Conservation (phyloP, 495 filamentous ascomycete genomes). For the Umbilicaria muhlenbergii region DNA sequence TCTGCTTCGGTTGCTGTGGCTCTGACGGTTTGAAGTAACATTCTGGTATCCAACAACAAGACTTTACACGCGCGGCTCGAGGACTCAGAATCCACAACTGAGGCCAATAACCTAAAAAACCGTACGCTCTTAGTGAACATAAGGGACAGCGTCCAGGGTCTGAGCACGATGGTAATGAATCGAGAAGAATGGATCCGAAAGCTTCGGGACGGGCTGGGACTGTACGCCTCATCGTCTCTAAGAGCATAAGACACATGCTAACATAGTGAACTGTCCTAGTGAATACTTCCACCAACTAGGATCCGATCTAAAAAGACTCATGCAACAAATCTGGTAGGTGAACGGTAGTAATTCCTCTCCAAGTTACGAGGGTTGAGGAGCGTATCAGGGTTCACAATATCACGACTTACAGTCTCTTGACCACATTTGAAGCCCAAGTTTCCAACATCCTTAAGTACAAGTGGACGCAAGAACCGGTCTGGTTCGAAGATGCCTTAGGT, state of each 20-base stretch:
- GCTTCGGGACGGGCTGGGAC: not conserved
- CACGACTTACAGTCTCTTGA: not conserved
- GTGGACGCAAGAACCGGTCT: slow-evolving; percentile 2
- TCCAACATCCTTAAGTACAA: not conserved
- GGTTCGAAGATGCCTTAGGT: slow-evolving; percentile 5
- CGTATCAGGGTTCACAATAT: slow-evolving; percentile 1
- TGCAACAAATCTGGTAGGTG: too few relatives aligned
- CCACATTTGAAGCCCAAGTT: not conserved
- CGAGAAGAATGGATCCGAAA: too few relatives aligned
- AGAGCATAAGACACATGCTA: not conserved
- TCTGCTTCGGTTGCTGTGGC: not conserved
- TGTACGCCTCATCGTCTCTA: not conserved
- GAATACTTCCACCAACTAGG: not conserved
- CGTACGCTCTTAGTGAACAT: not conserved
- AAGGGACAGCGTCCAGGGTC: too few relatives aligned
- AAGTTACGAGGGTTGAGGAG: too few relatives aligned
- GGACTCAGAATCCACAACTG: not conserved
- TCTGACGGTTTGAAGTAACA: not conserved
- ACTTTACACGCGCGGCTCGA: not conserved
- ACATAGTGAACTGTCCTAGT: not conserved
- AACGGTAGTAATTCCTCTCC: too few relatives aligned
- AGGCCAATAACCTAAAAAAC: not conserved
- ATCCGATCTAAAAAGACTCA: not conserved
- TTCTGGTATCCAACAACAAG: not conserved
- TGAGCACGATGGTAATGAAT: too few relatives aligned